These are phyloP conservation scores for Infundibulicybe gibba DNA, from an alignment of 768 basidiomycete species.

Conservation along the genomic window DNA sequence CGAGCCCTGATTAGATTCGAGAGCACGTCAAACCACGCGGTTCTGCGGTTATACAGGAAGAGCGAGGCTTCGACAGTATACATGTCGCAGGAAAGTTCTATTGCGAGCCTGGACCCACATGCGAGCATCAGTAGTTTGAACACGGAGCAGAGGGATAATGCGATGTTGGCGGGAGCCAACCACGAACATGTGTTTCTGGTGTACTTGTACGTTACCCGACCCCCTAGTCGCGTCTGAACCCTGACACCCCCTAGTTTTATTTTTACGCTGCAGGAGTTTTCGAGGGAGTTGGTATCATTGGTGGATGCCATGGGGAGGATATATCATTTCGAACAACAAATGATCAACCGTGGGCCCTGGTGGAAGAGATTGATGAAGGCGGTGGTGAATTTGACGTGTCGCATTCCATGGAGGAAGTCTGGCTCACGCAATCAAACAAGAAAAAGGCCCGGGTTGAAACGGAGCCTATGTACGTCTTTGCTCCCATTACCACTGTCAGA, in stretches of 20 bases:
- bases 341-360: constrained; percentile 29
- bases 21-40: constrained; percentile 79
- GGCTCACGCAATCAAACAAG: not conserved
- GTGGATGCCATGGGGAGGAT: constrained; percentile 83
- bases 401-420: not conserved
- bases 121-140: constrained; percentile 8
- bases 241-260: constrained; percentile 63
- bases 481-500: not conserved
- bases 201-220: constrained; percentile 71
- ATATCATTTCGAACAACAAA: constrained; percentile 59
- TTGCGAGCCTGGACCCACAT: constrained; percentile 11
- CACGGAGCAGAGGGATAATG: constrained; percentile 28
- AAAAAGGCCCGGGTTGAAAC: constrained; percentile 10
- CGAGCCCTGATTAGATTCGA: constrained; percentile 72
- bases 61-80: constrained; percentile 30
- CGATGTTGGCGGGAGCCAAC: constrained; percentile 41
- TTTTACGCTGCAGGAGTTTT: constrained; percentile 94
- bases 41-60: constrained; percentile 68
- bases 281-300: constrained; percentile 75
- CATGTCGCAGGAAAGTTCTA: constrained; percentile 13
- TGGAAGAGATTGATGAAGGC: constrained; percentile 30
- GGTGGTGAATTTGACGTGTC: not conserved
- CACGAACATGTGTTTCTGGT: constrained; percentile 86
- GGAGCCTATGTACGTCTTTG: constrained; percentile 40
- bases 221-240: not conserved